Evolutionary conservation across 352 stramenopile genomes (phyloP).

Genomic region (Phytophthora nicotianae): DNA sequence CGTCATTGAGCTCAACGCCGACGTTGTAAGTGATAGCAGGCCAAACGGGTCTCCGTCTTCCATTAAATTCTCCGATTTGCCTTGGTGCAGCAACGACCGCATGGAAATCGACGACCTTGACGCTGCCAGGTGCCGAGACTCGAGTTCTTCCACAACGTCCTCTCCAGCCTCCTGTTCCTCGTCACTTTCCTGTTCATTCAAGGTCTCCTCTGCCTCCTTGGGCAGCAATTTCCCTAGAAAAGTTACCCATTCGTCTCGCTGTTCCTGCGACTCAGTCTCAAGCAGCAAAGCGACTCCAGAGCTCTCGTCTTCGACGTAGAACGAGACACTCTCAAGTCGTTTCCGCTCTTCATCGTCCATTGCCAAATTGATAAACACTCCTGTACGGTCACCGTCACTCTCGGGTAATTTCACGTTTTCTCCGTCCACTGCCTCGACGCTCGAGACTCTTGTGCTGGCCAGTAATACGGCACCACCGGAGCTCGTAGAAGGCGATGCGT

Average conservation of each 20-base stretch:
- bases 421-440: conserved; percentile 48
- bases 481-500: conserved; percentile 5
- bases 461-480: conserved; percentile 34
- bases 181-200: conserved; percentile 2
- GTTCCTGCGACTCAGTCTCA: conserved; percentile 32
- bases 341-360: conserved; percentile 28
- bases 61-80: conserved; percentile 45
- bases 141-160: conserved; percentile 30
- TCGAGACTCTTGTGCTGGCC: conserved; percentile 40
- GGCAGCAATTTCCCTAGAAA: conserved; percentile 26
- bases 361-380: conserved; percentile 8
- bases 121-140: conserved; percentile 22
- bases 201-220: conserved; percentile 3
- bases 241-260: conserved; percentile 42
- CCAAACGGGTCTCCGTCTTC: conserved; percentile 53
- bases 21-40: conserved; percentile 51
- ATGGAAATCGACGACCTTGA: conserved; percentile 28
- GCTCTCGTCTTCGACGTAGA: conserved; percentile 52
- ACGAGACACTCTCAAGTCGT: conserved; percentile 45
- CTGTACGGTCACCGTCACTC: conserved; percentile 8
- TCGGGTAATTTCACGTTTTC: conserved; percentile 36
- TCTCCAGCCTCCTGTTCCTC: conserved; percentile 16
- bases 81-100: conserved; percentile 43
- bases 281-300: conserved; percentile 26
- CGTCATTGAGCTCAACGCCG: conserved; percentile 41